Evolutionary conservation across 352 stramenopile species (phyloP), one percentile per base, ranked within the genome.

Genomic region (Globisporangium iwayamae): DNA sequence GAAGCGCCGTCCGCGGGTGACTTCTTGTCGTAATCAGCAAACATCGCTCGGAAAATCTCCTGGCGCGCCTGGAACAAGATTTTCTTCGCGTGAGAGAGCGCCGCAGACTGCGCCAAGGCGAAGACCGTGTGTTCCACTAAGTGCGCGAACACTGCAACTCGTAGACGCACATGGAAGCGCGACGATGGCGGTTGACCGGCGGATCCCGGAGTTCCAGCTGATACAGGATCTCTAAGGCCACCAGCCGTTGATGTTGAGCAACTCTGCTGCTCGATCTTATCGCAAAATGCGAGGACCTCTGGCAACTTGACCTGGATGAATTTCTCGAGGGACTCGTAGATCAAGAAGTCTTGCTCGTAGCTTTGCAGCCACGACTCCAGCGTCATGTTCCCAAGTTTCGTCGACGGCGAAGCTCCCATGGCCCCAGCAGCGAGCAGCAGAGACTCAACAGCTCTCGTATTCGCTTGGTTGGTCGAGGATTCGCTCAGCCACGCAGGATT

Each of bases 251-350:
- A 6, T 20, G 30, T 34, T 52, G 52, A 18, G 8, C 28, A 50
- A 9, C 60, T 66, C n/a, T 73, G 56, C 10, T 73, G 59, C 50
- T 76, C 65, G 39, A 83, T 67, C 52, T 85, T 87, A 2, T 73
- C 70, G 46, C 62, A 79, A 25, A 85, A 76, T 14, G 63, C 70
- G 8, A 83, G 67, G 10, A 76, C 76, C 41, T 87, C 78, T 1
- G 75, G 71, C 6, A 87, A 51, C 48, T 87, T 87, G 51, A 82
- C 72, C 18, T 82, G 67, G 4, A 62, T 53, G 43, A 87, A 84
- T 34, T 66, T 61, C 41, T 80, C 78, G 4, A 87, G 66, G 3
- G 78, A 87, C 50, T 87, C 78, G 45, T 69, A 85, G n/a, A 65
- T 53, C 22, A 75, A 41, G 28, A 81, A 68, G 11, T 85, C 75